Evolutionary conservation across 1,284 basidiomycete species (phyloP).

Genomic region (Singerocomus inundabilis): DNA sequence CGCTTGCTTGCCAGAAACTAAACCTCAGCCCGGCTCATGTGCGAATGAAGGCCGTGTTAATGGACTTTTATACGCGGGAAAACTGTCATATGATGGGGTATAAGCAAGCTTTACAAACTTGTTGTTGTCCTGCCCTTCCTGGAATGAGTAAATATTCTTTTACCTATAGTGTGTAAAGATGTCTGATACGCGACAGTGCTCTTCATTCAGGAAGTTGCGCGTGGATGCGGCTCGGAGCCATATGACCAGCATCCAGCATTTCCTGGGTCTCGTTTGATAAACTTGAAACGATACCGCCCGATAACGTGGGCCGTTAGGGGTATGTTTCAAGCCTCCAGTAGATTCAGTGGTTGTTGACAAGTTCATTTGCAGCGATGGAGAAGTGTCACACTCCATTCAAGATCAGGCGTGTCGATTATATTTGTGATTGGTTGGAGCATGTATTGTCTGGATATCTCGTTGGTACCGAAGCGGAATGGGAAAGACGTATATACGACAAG

Average conservation of each 20-base stretch:
- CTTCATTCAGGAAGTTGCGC: conserved; percentile 34
- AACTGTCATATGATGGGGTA: conserved; percentile 36
- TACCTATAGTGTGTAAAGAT: neutral
- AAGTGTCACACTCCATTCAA: conserved; percentile 35
- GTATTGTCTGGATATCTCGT: conserved; percentile 28
- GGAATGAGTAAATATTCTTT: conserved; percentile 28
- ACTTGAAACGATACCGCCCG: conserved; percentile 35
- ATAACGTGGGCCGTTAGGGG: conserved; percentile 37
- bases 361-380: conserved; percentile 27
- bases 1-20: conserved; percentile 14
- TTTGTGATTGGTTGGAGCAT: conserved; percentile 34
- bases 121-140: conserved; percentile 35
- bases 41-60: conserved; percentile 20
- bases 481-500: conserved; percentile 29
- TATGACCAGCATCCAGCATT: conserved; percentile 27
- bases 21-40: conserved; percentile 28
- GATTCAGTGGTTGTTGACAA: conserved; percentile 1
- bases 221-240: conserved; percentile 33
- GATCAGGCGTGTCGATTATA: conserved; percentile 33
- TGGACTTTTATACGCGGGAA: conserved; percentile 34
- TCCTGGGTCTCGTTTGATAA: conserved; percentile 31
- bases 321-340: conserved; percentile 13
- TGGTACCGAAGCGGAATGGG: conserved; percentile 33
- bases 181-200: conserved; percentile 26
- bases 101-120: conserved; percentile 36